Base-by-base conservation (phyloP, 129 eudicot species). In the Escallonia herrerae region DNA sequence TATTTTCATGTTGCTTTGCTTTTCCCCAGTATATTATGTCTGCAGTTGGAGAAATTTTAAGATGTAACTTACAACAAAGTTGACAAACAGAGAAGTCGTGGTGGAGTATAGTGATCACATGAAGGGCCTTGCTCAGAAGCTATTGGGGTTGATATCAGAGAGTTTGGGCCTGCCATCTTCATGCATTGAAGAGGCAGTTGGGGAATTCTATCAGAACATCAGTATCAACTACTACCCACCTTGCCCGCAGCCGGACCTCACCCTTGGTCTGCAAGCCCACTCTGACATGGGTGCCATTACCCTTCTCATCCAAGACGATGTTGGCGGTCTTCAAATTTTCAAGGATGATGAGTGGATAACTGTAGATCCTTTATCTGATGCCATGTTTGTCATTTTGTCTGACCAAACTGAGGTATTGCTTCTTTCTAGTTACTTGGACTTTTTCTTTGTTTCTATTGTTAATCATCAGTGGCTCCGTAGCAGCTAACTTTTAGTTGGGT, bases 181-280 rank as follows among this genome's bases (percentile, higher is more conserved):
- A 38, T 79, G 83, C 74, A 79, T 88, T 8, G 84, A 85, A 64
- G 90, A 93, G 40, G 81, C 83, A 9, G 74, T 82, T 65, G 98
- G 95, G 58, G 95, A 93, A 70, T 58, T 93, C 68, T 83, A 85
- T 71, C 98, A 93, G 72, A 93, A 93, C 66, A 88, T 93, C 48
- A 93, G 96, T 3, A 75, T 93, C 40, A 88, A 95, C 75, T 93
- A 87, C 60, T 91, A 91, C 57, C 97, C 97, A 46, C 76, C 91
- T 50, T 93, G 98, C 67, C 98, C 98, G 3, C 95, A 89, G 76
- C 96, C 96, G 3, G 96, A 93, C 50, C 98, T 93, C 41, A 86
- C 96, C 7, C 91, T 89, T 46, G 96, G 96, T 38, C 56, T 93
- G 83, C 98, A 93, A 53, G 66, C 98, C 51, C 96, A 93, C 64